Evolutionary conservation across 164 flowering plant genomes (phyloP).

Genomic region (Liriodendron chinense): DNA sequence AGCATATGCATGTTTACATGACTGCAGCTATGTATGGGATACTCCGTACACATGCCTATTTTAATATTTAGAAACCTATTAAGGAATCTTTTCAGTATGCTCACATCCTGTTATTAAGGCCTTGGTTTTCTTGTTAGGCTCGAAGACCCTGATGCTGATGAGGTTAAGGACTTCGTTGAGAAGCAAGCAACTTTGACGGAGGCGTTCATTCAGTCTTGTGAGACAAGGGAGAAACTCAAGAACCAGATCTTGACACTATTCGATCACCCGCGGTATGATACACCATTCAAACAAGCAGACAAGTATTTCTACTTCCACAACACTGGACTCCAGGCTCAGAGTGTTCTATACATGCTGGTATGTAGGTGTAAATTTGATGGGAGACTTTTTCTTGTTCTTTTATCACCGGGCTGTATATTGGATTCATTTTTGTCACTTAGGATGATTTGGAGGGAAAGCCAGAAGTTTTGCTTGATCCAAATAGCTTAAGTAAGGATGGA

Average conservation of each 20-base stretch:
- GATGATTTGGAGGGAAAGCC: constrained; percentile 78
- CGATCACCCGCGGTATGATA: constrained; percentile 74
- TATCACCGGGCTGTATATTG: neutral
- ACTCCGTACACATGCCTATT: too few species aligned
- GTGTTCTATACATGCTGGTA: constrained; percentile 93
- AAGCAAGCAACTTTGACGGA: constrained; percentile 72
- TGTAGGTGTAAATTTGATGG: neutral
- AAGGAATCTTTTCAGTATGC: too few species aligned
- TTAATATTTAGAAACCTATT: too few species aligned
- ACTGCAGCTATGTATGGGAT: too few species aligned
- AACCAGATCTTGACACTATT: constrained; percentile 59
- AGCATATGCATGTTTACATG: too few species aligned
- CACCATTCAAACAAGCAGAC: constrained; percentile 67
- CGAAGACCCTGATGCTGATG: constrained; percentile 91
- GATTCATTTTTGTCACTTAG: constrained; percentile 26
- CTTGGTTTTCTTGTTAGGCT: constrained; percentile 44
- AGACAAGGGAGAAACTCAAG: constrained; percentile 64
- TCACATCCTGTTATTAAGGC: neutral
- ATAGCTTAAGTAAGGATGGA: constrained; percentile 90
- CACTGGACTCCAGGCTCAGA: constrained; percentile 91
- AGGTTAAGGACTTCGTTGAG: constrained; percentile 86
- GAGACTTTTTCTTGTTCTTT: neutral
- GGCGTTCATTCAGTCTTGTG: constrained; percentile 59
- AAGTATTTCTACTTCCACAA: constrained; percentile 93
- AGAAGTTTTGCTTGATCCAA: constrained; percentile 93